Evolutionary conservation across 371 early-diverging fungal species (phyloP).

Genomic region (Sporodiniella umbellata): DNA sequence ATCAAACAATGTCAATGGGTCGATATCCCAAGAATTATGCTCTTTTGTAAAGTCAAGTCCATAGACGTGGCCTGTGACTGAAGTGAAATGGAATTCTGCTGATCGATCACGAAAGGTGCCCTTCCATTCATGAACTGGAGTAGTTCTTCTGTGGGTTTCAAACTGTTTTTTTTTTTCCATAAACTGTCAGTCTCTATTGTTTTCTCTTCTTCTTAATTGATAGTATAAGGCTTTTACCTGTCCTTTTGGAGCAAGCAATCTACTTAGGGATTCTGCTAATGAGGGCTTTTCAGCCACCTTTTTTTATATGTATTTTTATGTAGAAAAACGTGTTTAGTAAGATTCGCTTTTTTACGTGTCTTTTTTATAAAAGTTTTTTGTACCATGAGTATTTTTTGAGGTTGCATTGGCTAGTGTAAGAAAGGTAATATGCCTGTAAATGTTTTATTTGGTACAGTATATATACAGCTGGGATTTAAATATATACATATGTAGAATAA

Average conservation of each 20-base stretch:
- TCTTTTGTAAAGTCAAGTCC: slow-evolving; percentile 45
- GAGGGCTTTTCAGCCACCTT: slow-evolving; percentile 78
- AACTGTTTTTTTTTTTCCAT: slow-evolving; percentile 14
- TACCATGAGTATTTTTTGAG: neutral
- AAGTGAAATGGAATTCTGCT: slow-evolving; percentile 43
- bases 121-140: slow-evolving; percentile 49
- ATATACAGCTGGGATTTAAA: too few species aligned
- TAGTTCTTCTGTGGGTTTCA: slow-evolving; percentile 28
- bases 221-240: slow-evolving; percentile 23
- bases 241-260: slow-evolving; percentile 47
- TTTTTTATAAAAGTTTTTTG: neutral
- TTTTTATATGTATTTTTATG: neutral
- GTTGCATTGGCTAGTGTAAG: neutral
- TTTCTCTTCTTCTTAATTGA: neutral
- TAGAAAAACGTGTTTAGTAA: neutral
- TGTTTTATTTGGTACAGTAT: too few species aligned
- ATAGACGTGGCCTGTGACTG: slow-evolving; percentile 47
- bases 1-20: slow-evolving; percentile 39
- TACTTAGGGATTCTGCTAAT: slow-evolving; percentile 64
- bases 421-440: neutral
- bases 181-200: too few species aligned
- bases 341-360: neutral
- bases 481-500: too few species aligned
- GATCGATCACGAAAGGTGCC: slow-evolving; percentile 32
- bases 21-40: slow-evolving; percentile 50